These are phyloP conservation scores for Atractiella rhizophila DNA, from an alignment of 768 basidiomycete species.

Conservation along the genomic window DNA sequence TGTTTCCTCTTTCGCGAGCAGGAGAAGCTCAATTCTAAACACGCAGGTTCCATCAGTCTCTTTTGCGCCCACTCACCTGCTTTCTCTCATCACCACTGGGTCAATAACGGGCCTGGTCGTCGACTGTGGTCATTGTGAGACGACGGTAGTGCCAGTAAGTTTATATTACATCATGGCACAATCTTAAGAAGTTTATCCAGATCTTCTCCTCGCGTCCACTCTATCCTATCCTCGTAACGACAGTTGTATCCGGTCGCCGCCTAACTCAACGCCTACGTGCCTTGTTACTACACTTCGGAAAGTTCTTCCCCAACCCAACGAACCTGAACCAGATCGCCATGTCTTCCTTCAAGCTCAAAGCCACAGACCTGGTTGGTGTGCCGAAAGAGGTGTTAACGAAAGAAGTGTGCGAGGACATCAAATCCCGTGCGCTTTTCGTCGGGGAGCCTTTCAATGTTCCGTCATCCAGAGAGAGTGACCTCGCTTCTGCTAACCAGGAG, in stretches of 20 bases:
- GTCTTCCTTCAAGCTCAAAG: no score
- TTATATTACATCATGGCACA: not conserved
- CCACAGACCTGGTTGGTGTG: slow-evolving; percentile 38
- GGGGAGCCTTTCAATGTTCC: slow-evolving; percentile 25
- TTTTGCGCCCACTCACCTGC: slow-evolving; percentile 66
- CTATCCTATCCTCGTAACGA: slow-evolving; percentile 54
- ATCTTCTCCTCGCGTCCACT: slow-evolving; percentile 73
- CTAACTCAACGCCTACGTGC: slow-evolving; percentile 53
- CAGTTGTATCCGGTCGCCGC: slow-evolving; percentile 63
- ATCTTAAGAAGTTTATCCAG: slow-evolving; percentile 24
- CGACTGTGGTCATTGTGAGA: slow-evolving; percentile 78
- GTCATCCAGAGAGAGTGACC: slow-evolving; percentile 1
- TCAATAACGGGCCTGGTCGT: slow-evolving; percentile 78
- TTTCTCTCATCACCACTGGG: slow-evolving; percentile 62
- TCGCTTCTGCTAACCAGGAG: slow-evolving; percentile 4
- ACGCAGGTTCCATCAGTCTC: slow-evolving; percentile 71
- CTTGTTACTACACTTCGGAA: slow-evolving; percentile 57
- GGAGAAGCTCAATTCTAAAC: not conserved
- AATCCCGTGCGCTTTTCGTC: slow-evolving; percentile 73
- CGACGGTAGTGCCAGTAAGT: slow-evolving; percentile 46
- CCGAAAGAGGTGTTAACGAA: slow-evolving; percentile 60
- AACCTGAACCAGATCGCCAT: slow-evolving; percentile 36
- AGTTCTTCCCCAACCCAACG: slow-evolving; percentile 56
- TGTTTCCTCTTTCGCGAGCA: not conserved
- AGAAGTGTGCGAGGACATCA: slow-evolving; percentile 60